phyloP scores from a whole-genome alignment of 208 protist species.

The Acanthamoeba healyi region DNA sequence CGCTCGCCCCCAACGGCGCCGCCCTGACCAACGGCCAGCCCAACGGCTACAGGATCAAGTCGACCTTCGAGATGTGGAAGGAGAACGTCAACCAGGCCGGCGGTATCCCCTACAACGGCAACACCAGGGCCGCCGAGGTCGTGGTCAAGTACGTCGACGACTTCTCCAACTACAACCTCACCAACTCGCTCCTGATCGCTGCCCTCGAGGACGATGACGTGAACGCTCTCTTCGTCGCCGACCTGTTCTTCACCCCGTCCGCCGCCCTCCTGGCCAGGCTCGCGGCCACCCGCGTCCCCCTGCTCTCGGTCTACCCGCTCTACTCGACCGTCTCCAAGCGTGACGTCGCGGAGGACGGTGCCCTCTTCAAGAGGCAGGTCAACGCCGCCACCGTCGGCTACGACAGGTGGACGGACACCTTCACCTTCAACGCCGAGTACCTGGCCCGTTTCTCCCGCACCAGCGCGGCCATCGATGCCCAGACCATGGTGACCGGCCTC shows the following conservation, averaged over 20 bases:
- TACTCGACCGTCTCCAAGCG: not conserved
- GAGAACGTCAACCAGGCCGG: conserved; percentile 19
- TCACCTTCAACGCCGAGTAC: not conserved
- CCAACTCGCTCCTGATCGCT: not conserved
- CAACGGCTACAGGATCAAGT: conserved; percentile 49
- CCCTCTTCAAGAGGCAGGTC: not conserved
- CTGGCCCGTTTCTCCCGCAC: not conserved
- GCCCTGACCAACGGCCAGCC: not conserved
- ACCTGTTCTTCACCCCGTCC: not conserved
- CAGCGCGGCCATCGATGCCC: not conserved
- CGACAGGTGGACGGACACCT: not conserved
- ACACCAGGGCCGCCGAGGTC: not conserved
- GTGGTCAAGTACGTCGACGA: not conserved
- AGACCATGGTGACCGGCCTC: not conserved
- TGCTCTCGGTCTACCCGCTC: conserved; percentile 33
- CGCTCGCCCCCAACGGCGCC: not conserved
- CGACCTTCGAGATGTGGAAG: conserved; percentile 8
- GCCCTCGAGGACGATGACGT: not conserved
- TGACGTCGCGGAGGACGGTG: not conserved
- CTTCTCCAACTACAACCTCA: not conserved
- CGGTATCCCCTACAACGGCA: not conserved
- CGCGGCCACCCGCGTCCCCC: not conserved
- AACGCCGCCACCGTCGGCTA: not conserved
- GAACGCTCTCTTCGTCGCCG: conserved; percentile 3
- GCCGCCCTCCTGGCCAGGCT: not conserved